A percentile compares a stretch with the other conserved stretches of the same genome.
phyloP scores from a whole-genome alignment of 805 yeast species.

The Lipomyces orientalis region DNA sequence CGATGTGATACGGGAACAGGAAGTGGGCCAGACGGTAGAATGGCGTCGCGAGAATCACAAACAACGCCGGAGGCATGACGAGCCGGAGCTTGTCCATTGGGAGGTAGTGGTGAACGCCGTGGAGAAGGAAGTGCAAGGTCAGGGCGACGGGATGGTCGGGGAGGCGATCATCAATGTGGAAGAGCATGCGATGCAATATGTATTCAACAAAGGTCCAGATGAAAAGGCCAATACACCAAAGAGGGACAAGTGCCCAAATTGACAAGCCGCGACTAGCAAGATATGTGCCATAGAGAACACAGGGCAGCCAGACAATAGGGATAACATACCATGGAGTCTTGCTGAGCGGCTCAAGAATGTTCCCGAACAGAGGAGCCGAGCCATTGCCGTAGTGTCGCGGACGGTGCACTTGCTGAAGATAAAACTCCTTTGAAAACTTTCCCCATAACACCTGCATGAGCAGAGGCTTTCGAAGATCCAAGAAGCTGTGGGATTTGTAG shows the following conservation, averaged over 20 bases:
- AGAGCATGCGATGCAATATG: constrained; percentile 82
- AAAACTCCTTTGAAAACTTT: constrained; percentile 82
- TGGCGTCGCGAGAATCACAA: constrained; percentile 74
- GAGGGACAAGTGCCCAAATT: constrained; percentile 53
- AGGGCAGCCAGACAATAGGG: constrained; percentile 87
- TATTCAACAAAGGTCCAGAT: constrained; percentile 96
- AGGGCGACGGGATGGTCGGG: constrained; percentile 80
- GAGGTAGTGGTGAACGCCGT: constrained; percentile 95
- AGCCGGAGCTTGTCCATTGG: constrained; percentile 95
- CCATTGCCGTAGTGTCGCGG: constrained; percentile 98
- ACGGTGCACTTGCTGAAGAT: constrained; percentile 94
- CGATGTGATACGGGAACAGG: constrained; percentile 78
- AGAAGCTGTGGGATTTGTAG: constrained; percentile 75
- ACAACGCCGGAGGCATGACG: constrained; percentile 95
- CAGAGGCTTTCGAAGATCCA: constrained; percentile 84
- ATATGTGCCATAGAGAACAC: constrained; percentile 65
- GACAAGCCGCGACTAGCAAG: constrained; percentile 62
- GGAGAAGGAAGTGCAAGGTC: constrained; percentile 85
- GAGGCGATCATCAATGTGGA: constrained; percentile 86
- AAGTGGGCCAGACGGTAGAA: constrained; percentile 78
- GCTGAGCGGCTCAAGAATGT: constrained; percentile 88
- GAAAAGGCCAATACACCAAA: constrained; percentile 81
- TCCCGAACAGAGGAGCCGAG: constrained; percentile 94
- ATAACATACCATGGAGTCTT: constrained; percentile 95
- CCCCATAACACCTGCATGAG: constrained; percentile 78